These are phyloP conservation scores for Verticillium albo-atrum DNA, from an alignment of 2,329 filamentous ascomycete genomes.

Conservation along the genomic window DNA sequence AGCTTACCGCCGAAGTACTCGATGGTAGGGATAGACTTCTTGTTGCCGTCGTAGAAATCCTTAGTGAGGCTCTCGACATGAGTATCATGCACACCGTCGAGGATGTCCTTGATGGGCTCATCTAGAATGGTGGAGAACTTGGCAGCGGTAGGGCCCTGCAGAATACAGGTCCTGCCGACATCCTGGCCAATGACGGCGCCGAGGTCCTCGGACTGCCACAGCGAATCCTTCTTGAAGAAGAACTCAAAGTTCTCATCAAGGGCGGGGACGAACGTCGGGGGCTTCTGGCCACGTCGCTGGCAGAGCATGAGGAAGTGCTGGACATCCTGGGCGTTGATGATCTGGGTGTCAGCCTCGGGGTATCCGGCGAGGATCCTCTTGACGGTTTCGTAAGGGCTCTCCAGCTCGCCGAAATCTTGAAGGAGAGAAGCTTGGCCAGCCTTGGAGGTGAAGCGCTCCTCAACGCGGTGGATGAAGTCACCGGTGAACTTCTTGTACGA, in stretches of 20 bases:
- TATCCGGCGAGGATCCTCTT: constrained; percentile 78
- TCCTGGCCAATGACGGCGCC: constrained; percentile 95
- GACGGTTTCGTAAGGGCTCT: constrained; percentile 73
- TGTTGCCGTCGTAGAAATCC: constrained; percentile 75
- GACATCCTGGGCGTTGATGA: constrained; percentile 97
- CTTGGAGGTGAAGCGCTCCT: constrained; percentile 85
- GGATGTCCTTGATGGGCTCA: constrained; percentile 91
- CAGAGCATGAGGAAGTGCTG: constrained; percentile 95
- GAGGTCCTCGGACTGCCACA: constrained; percentile 98
- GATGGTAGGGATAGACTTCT: constrained; percentile 71
- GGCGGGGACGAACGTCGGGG: constrained; percentile 91
- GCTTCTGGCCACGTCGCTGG: constrained; percentile 89
- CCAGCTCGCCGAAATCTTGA: constrained; percentile 85
- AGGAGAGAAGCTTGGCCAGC: constrained; percentile 73
- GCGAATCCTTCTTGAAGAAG: constrained; percentile 99
- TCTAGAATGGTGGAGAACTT: constrained; percentile 87
- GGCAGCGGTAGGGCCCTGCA: constrained; percentile 90
- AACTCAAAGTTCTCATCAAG: constrained; percentile 97
- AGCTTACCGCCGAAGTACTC: constrained; percentile 96
- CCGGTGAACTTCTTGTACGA: constrained; percentile 80
- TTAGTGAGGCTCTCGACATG: constrained; percentile 77
- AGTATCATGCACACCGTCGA: constrained; percentile 82
- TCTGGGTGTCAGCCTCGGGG: constrained; percentile 79
- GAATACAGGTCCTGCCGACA: constrained; percentile 90
- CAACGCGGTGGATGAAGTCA: constrained; percentile 93